Base-by-base conservation (phyloP, 2,329 filamentous ascomycete species). In the Catunica adiposa region DNA sequence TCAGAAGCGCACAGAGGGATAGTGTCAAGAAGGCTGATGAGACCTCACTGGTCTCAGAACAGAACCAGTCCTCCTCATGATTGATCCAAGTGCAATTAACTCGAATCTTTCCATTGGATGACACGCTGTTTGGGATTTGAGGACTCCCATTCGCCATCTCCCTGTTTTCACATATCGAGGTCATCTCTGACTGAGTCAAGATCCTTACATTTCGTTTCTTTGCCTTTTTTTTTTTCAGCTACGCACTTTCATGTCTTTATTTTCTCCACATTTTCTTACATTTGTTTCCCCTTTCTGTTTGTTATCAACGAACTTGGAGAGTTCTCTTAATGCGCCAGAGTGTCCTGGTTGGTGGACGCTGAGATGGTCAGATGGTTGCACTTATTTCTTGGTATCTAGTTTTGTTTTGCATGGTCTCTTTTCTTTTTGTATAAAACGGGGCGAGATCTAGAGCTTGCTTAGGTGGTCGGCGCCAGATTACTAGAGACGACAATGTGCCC, bases 1-100 rank as follows among this genome's bases (percentile, higher is more conserved):
- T 57, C 56, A 69, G 69, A 60, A 61, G 56, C 25, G 59, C 59
- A 61, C 31, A 61, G 56, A 42, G 38, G 44, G 50, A 22, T n/a
- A 25, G 34, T n/a, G 15, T n/a, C 31, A 38, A 42, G 37, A 55
- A 51, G 50, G 2, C 25, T 31, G 15, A 54, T 2, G 31, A 29
- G n/a, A 17, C 22, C 38, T 29, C 6, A 15, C n/a, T 40, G 25
- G 46, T 34, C 22, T 7, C 26, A 3, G 25, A 47, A 6, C 50
- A 52, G 31, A 52, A n/a, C 17, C 50, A 52, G 23, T 14, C 50
- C 15, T 48, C 23, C 9, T 56, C 29, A n/a, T 53, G 50, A 15
- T 34, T 34, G 29, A 11, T 34, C 11, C 29, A n/a, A n/a, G n/a
- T n/a, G n/a, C n/a, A n/a, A n/a, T n/a, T n/a, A n/a, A n/a, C n/a